Conservation (phyloP, 805 yeast species). For the Lipomyces orientalis region DNA sequence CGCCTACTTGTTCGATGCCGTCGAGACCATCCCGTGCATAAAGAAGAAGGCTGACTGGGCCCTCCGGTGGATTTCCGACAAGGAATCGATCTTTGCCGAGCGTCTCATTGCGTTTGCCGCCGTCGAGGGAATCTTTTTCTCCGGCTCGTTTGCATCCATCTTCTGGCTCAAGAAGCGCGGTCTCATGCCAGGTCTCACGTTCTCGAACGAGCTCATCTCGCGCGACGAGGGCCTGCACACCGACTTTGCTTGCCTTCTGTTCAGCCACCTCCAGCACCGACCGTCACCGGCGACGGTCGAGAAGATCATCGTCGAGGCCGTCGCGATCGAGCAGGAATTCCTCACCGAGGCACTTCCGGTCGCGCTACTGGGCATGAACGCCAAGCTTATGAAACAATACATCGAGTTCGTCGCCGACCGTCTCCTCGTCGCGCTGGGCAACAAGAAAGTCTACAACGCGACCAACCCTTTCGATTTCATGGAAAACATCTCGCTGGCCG, state of each 20-base stretch:
- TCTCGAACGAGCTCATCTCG: constrained; percentile 95
- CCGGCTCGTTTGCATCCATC: constrained; percentile 97
- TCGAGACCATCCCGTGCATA: constrained; percentile 94
- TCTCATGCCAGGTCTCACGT: constrained; percentile 97
- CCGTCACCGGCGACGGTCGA: constrained; percentile 81
- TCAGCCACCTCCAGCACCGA: constrained; percentile 89
- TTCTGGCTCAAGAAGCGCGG: constrained; percentile 99
- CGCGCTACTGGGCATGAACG: constrained; percentile 92
- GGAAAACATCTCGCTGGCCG: constrained; percentile 98
- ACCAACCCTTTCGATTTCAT: constrained; percentile 96
- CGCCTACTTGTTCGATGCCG: constrained; percentile 89
- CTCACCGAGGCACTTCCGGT: constrained; percentile 95
- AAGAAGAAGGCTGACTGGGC: constrained; percentile 99
- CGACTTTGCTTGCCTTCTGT: constrained; percentile 94
- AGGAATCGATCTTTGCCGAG: constrained; percentile 88
- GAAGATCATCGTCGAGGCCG: constrained; percentile 93
- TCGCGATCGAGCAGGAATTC: constrained; percentile 89
- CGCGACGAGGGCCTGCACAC: constrained; percentile 99
- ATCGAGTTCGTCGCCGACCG: constrained; percentile 98
- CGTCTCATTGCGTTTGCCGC: constrained; percentile 98
- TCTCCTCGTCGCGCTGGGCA: constrained; percentile 87
- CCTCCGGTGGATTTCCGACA: constrained; percentile 91
- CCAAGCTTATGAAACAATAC: constrained; percentile 93
- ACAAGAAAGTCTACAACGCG: constrained; percentile 83
- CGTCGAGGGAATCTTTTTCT: constrained; percentile 97